Evolutionary conservation across 164 flowering plant genomes (phyloP), one percentile per base, ranked within the genome.

Genomic region (Aristolochia fimbriata): DNA sequence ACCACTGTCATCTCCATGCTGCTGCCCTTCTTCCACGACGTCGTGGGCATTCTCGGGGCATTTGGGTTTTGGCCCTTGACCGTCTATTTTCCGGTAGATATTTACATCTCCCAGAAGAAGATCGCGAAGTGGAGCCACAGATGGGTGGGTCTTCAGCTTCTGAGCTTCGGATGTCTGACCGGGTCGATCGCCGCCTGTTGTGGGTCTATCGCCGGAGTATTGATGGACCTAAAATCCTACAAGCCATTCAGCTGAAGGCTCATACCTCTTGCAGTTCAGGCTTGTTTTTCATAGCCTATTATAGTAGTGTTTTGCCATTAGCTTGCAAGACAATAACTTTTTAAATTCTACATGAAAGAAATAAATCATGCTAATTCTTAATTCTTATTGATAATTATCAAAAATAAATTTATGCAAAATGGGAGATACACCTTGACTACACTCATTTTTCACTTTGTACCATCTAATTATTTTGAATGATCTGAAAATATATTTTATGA

Each of bases 11-110:
- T 76, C 49, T 73, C 89, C 65, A 84, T 82, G 86, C 83, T 82
- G 53, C 17, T 84, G 81, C 89, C 89, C 31, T 83, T 83, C 76
- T 84, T 84, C 80, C 82, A 84, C 17, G 86, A 82, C 30, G 81
- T 84, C 1, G 84, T 82, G 19, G 89, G 89, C 11, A 67, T 84
- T 27, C 81, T 82, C 3, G 86, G 89, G 37, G 89, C 89, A 11
- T 41, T 82, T n/a, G 86, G 85, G 23, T 84, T 84, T 60, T 84
- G 89, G 86, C 83, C 86, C 4, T 57, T 80, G 23, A 79, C 81
- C 3, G 81, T 81, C 20, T 80, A 69, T 50, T 78, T 83, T 68
- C 88, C 85, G 0, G 46, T 81, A 0, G 85, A 83, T 58, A 81
- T 83, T 81, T 83, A 83, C 71, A 80, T 77, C 14, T 23, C 77